Evolutionary conservation across 2,329 filamentous ascomycete species (phyloP).

Genomic region (Biscogniauxia mediterranea): DNA sequence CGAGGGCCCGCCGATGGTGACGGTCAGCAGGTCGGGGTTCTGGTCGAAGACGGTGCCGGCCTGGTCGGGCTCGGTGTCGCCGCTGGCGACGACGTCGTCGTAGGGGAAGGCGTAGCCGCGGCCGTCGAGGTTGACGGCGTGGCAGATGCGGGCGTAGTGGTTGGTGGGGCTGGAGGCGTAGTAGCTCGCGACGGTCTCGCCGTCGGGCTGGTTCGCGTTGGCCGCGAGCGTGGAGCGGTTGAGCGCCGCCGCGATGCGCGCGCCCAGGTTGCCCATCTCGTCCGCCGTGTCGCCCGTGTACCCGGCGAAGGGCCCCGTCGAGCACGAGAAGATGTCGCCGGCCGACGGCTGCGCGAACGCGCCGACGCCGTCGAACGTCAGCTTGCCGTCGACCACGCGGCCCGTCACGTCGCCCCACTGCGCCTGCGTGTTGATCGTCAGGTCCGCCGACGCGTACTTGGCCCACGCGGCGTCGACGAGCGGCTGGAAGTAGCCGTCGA

Average conservation of each 20-base stretch:
- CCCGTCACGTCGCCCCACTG: constrained; percentile 49
- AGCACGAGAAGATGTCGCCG: constrained; percentile 33
- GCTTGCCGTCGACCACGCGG: constrained; percentile 36
- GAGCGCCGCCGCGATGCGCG: constrained; percentile 72
- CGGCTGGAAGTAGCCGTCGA: constrained; percentile 48
- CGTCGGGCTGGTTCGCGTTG: constrained; percentile 50
- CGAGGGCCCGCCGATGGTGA: constrained; percentile 51
- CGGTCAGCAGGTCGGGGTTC: constrained; percentile 53
- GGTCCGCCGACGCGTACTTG: constrained; percentile 43
- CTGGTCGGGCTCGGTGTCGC: constrained; percentile 50
- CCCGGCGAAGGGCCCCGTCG: constrained; percentile 53
- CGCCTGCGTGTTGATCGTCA: constrained; percentile 54
- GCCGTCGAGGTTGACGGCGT: constrained; percentile 56
- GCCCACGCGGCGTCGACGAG: constrained; percentile 54
- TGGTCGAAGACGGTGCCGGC: constrained; percentile 60
- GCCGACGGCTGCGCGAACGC: constrained; percentile 47
- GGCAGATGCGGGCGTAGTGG: constrained; percentile 65
- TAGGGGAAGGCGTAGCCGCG: constrained; percentile 71
- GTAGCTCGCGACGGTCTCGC: constrained; percentile 37
- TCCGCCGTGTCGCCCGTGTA: constrained; percentile 39
- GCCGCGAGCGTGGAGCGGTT: constrained; percentile 68
- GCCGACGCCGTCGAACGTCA: constrained; percentile 41
- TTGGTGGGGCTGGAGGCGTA: constrained; percentile 45
- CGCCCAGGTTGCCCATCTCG: constrained; percentile 62
- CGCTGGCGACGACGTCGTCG: constrained; percentile 62